A percentile compares a stretch with the other conserved stretches of the same genome.
phyloP scores from a whole-genome alignment of 2,329 filamentous ascomycete species.

The Diaporthe velutina region DNA sequence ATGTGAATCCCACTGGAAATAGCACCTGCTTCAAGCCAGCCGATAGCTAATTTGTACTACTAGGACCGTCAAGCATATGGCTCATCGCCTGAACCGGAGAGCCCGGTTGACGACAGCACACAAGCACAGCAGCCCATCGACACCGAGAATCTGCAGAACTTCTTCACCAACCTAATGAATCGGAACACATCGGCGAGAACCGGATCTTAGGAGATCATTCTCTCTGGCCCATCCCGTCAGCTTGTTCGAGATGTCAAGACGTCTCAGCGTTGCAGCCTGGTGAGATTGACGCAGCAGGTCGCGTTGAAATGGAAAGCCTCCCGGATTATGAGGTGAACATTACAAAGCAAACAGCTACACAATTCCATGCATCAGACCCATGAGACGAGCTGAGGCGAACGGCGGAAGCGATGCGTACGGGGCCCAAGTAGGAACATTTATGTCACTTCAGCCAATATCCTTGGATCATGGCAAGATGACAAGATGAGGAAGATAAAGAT shows the following conservation, averaged over 20 bases:
- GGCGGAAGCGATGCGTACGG: neutral
- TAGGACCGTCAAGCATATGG: conserved; percentile 70
- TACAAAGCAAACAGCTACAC: neutral
- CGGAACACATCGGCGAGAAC: conserved; percentile 54
- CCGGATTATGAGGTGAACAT: neutral
- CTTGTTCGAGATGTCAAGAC: neutral
- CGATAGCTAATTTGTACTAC: conserved; percentile 42
- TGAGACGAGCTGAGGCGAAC: neutral
- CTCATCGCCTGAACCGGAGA: conserved; percentile 58
- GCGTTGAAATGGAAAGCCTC: neutral
- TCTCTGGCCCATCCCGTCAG: neutral
- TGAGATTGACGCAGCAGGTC: neutral
- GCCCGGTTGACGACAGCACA: conserved; percentile 51
- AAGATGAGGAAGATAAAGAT: conserved; percentile 7
- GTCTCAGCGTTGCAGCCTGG: neutral
- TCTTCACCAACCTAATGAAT: conserved; percentile 72
- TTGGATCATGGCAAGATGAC: neutral
- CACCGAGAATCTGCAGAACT: conserved; percentile 70
- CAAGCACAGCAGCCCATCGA: conserved; percentile 56
- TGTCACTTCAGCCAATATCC: neutral
- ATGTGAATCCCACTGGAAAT: conserved; percentile 41
- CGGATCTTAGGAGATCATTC: conserved; percentile 29
- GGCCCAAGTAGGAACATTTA: neutral
- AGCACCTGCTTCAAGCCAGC: neutral
- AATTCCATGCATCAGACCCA: neutral